Percentiles rank a stretch among this genome's conserved stretches.
Conservation (phyloP, 2,329 filamentous ascomycete species). For the Phialocephala subalpina region DNA sequence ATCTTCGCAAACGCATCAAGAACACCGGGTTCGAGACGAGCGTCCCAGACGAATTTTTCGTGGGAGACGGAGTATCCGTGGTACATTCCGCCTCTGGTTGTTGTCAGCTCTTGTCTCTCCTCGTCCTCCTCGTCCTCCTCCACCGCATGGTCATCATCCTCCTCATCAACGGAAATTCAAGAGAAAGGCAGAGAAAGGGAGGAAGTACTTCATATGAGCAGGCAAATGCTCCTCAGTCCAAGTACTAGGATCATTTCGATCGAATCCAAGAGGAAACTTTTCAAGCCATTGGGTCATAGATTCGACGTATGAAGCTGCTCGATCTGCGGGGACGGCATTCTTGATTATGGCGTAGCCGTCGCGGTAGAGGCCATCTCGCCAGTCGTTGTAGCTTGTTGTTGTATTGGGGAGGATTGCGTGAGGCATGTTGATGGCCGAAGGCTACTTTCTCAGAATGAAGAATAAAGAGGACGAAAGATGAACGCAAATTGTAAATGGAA, state of each 20-base stretch:
- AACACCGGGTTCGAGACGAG: conserved; percentile 48
- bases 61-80: conserved; percentile 48
- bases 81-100: conserved; percentile 46
- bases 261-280: conserved; percentile 43
- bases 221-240: conserved; percentile 48
- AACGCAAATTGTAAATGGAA: no score
- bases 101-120: no score
- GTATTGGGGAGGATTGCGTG: conserved; percentile 14
- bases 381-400: conserved; percentile 23
- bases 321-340: conserved; percentile 49
- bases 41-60: conserved; percentile 49
- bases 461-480: no score
- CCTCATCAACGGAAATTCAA: no score
- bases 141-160: no score
- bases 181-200: background rate
- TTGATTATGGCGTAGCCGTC: conserved; percentile 54
- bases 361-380: conserved; percentile 28
- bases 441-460: no score
- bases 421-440: conserved; percentile 6
- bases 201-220: conserved; percentile 14
- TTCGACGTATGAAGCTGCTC: conserved; percentile 41
- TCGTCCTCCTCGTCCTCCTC: no score
- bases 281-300: conserved; percentile 37
- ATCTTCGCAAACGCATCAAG: conserved; percentile 49
- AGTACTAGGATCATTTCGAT: conserved; percentile 46